These are phyloP conservation scores for Eucalyptus shirleyi DNA, from an alignment of 345 rosid genomes.

Conservation along the genomic window DNA sequence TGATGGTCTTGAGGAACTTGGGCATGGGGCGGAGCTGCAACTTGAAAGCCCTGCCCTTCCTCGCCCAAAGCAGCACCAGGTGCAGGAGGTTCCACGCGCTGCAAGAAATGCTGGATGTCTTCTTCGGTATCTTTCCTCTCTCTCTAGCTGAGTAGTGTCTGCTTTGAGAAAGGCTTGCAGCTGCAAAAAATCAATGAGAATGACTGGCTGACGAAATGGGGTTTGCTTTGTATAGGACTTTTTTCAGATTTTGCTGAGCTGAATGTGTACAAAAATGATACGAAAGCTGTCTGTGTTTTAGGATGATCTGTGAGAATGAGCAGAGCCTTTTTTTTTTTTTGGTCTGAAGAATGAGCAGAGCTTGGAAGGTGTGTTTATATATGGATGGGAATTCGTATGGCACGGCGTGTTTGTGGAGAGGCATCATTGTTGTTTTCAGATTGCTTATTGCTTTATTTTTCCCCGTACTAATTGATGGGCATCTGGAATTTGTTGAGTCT, in stretches of 20 bases:
- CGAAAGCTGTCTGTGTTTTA: neutral
- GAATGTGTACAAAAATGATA: neutral
- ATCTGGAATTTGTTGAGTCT: neutral
- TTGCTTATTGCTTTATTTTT: no score
- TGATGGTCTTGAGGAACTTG: conserved; percentile 44
- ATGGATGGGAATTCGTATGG: neutral
- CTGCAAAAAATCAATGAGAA: neutral
- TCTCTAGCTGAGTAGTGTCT: neutral
- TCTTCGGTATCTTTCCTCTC: neutral
- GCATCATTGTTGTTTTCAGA: neutral
- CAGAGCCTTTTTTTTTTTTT: no score
- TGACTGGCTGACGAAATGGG: neutral
- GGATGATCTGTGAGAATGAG: neutral
- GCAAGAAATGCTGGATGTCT: neutral
- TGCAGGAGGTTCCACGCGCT: conserved; percentile 49
- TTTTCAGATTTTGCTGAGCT: neutral
- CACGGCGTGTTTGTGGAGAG: neutral
- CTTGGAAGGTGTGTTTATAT: neutral
- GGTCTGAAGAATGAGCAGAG: neutral
- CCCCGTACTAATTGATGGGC: neutral
- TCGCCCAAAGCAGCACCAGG: conserved; percentile 52
- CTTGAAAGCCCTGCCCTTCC: conserved; percentile 64
- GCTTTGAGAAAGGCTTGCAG: neutral
- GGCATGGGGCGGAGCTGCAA: conserved; percentile 23
- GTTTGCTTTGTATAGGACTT: neutral